Percentiles rank a stretch among this genome's conserved stretches.
Evolutionary conservation across 495 filamentous ascomycete genomes (phyloP).

Genomic region (Penicillium daleae): DNA sequence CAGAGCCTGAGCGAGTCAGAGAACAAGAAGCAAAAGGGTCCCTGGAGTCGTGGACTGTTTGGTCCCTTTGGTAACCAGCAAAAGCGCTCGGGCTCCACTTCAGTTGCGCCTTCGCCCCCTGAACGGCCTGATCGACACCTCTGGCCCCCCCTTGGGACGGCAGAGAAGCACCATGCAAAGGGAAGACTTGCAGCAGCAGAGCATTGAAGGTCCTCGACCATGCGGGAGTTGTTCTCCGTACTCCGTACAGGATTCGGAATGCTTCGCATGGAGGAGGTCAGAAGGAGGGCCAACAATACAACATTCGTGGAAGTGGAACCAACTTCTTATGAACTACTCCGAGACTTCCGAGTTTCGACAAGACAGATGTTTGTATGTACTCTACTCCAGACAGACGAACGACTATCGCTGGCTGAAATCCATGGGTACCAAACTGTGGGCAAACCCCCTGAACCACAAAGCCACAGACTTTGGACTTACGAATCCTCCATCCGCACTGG

Average conservation of each 20-base stretch:
- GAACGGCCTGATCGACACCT: conserved; percentile 1
- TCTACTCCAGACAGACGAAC: no score
- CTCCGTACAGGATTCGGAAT: no score
- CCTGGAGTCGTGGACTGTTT: neutral
- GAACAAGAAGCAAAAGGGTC: neutral
- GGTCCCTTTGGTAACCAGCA: no score
- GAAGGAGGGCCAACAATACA: neutral
- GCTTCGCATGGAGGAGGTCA: neutral
- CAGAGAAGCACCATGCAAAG: neutral
- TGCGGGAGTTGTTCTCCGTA: neutral
- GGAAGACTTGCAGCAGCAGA: neutral
- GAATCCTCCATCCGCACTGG: conserved; percentile 30
- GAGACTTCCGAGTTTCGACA: neutral
- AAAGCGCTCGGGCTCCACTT: conserved; percentile 11
- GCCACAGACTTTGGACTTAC: conserved; percentile 19
- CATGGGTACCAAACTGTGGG: neutral
- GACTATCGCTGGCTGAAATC: no score
- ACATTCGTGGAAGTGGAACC: neutral
- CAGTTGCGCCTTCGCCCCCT: conserved; percentile 2
- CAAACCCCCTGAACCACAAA: conserved; percentile 23
- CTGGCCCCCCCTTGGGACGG: conserved; percentile 1
- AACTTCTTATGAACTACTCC: neutral
- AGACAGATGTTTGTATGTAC: no score
- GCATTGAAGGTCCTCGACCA: neutral
- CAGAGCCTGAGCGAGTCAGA: neutral